Evolutionary conservation across 352 stramenopile species (phyloP), one percentile per base, ranked within the genome.

Genomic region (Sclerospora graminicola): DNA sequence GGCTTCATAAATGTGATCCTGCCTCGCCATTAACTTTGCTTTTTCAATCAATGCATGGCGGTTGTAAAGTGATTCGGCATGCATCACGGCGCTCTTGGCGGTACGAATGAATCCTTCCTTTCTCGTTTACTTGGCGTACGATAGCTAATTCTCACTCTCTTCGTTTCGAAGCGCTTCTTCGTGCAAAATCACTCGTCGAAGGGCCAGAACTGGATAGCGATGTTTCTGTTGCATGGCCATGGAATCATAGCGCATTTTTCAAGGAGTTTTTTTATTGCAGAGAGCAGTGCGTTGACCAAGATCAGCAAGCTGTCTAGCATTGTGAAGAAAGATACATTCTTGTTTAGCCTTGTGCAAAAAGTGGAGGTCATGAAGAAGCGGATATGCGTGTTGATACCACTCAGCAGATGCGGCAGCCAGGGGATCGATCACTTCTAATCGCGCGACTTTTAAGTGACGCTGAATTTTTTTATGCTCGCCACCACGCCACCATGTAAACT

Each of bases 31-130:
- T 7, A 91, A 46, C 45, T 90, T 91, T 2, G 82, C 82, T 47
- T 84, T 82, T 54, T 92, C 77, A 14, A 90, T 51, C 20, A 63
- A 43, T 14, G 71, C 82, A 38, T 89, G 84, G 16, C 61, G 71
- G 31, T 89, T 89, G 9, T 82, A 63, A 15, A 90, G 56, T 13
- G 70, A 69, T 42, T 89, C 76, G 8, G 79, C 82, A 51, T 91
- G 82, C 78, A 94, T 91, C 19, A 91, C 61, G 1, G 82, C 82
- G 51, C 79, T 94, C 8, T 67, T 80, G 0, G 82, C 78, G 15
- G 82, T 89, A 28, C 80, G 72, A 35, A 83, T 65, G 41, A 84
- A 88, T 1, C 80, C 80, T 63, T 91, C 79, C 46, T 89, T 92
- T 35, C 82, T 71, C 18, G 80, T 64, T 38, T 90, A 54, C 44